Base-by-base conservation (phyloP, 768 basidiomycete genomes). In the Tylopilus vinaceipallidus region DNA sequence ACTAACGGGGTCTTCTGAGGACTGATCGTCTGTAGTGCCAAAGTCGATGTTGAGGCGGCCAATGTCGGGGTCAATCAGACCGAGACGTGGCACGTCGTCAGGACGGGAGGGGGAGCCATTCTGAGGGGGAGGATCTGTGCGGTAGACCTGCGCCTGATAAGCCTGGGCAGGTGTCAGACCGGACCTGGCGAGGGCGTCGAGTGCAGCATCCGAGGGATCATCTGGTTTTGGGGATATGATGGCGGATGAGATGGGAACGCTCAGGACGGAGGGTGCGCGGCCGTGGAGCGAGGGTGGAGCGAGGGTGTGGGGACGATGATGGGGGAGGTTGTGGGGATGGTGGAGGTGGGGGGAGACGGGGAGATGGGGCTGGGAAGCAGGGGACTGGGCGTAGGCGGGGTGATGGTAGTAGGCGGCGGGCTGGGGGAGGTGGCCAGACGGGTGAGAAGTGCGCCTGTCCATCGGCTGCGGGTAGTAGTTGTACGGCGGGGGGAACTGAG, bases 161-260 rank as follows among this genome's bases (percentile, higher is more conserved):
- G 86, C 83, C 65, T 91, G 89, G 10, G 87, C 85, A 37, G 86
- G 82, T 4, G 87, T 86, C 44, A 89, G 76, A 3, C 81, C 83
- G 30, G 76, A 70, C 47, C 71, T 73, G 16, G 74, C 69, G 39
- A 73, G 58, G 20, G 67, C 66, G 52, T 82, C 79, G 53, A 72
- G 72, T 38, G 60, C 61, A 8, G 72, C 62, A 65, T 79, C 79
- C 58, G 75, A 73, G 37, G 75, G 73, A 56, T 80, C 78, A 53
- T 78, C 76, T 48, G 74, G 77, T 47, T 63, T 73, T 4, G 76
- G 75, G 27, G 71, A 56, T 35, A 79, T 74, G 60, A 76, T 64
- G 22, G 77, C 78, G 34, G 71, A 65, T 19, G 70, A 54, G 57
- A 70, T 62, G 32, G 73, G 65, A 32, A 67, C 71, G 53, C 74